phyloP scores from a whole-genome alignment of 495 filamentous ascomycete genomes.

The Glarea lozoyensis region DNA sequence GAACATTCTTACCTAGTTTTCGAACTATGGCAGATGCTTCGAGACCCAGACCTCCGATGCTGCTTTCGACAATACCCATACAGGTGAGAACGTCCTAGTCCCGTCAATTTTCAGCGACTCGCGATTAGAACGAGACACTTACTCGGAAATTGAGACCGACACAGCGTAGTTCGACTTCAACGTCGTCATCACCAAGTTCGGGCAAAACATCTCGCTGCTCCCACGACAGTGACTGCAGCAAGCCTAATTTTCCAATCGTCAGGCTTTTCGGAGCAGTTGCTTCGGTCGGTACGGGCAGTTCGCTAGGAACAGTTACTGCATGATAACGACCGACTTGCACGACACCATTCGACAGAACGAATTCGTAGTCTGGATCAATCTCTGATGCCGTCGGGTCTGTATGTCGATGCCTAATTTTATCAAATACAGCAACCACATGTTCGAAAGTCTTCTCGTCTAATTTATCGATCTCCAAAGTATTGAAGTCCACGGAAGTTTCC shows the following conservation, averaged over 20 bases:
- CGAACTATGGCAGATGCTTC: slow-evolving; percentile 33
- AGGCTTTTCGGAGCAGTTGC: neutral
- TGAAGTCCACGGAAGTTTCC: slow-evolving; percentile 30
- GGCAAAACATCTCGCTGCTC: neutral
- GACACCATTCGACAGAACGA: neutral
- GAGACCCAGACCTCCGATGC: neutral
- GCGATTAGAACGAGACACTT: neutral
- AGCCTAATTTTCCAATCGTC: slow-evolving; percentile 1
- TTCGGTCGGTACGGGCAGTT: neutral
- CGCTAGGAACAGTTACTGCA: neutral
- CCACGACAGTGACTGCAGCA: slow-evolving; percentile 1
- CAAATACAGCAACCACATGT: slow-evolving; percentile 1
- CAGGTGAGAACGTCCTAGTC: slow-evolving; percentile 37
- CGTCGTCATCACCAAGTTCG: slow-evolving; percentile 14
- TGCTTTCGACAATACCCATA: neutral
- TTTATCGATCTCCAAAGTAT: slow-evolving; percentile 31
- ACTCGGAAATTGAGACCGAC: slow-evolving; percentile 24
- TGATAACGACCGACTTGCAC: slow-evolving; percentile 5
- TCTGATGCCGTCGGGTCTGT: neutral
- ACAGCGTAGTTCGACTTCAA: slow-evolving; percentile 29
- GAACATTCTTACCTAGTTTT: slow-evolving; percentile 36
- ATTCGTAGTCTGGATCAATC: slow-evolving; percentile 9
- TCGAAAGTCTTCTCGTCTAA: slow-evolving; percentile 5
- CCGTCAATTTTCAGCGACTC: slow-evolving; percentile 7
- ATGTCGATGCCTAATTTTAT: slow-evolving; percentile 1